phyloP scores from a whole-genome alignment of 306 rosid genomes.

The Aeschynomene evenia region DNA sequence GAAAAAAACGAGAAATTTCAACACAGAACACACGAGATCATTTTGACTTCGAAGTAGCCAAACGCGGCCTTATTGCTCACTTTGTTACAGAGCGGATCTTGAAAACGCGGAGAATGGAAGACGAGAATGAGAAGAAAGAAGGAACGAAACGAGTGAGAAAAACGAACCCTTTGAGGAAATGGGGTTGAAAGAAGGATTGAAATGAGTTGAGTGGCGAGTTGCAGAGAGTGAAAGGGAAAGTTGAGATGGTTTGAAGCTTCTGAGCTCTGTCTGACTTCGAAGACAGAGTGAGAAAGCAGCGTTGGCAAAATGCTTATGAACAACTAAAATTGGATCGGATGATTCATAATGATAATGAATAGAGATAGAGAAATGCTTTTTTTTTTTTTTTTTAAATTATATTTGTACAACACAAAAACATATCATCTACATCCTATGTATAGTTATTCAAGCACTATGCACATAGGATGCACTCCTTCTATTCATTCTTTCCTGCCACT shows the following conservation, averaged over 20 bases:
- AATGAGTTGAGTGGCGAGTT: too few relatives aligned
- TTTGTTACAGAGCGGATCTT: constrained; percentile 30
- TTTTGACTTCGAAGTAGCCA: constrained; percentile 1
- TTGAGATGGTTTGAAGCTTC: background rate
- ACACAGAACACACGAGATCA: background rate
- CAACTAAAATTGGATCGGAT: too few relatives aligned
- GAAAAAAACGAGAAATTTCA: background rate
- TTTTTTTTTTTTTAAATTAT: too few relatives aligned
- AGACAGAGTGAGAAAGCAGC: background rate
- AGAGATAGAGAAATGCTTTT: too few relatives aligned
- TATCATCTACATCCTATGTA: too few relatives aligned
- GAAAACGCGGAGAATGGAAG: constrained; percentile 24
- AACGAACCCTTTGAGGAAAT: constrained; percentile 11
- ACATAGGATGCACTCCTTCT: too few relatives aligned
- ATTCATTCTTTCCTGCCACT: too few relatives aligned
- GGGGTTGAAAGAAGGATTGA: background rate
- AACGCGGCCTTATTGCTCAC: background rate
- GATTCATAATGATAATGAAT: too few relatives aligned
- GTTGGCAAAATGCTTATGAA: too few relatives aligned
- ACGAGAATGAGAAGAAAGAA: constrained; percentile 24
- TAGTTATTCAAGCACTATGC: too few relatives aligned
- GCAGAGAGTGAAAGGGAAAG: background rate
- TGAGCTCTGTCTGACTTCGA: background rate
- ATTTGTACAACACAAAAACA: too few relatives aligned
- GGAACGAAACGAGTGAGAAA: constrained; percentile 30